Base-by-base conservation (phyloP, 495 filamentous ascomycete species). In the Achaetomiella virescens region DNA sequence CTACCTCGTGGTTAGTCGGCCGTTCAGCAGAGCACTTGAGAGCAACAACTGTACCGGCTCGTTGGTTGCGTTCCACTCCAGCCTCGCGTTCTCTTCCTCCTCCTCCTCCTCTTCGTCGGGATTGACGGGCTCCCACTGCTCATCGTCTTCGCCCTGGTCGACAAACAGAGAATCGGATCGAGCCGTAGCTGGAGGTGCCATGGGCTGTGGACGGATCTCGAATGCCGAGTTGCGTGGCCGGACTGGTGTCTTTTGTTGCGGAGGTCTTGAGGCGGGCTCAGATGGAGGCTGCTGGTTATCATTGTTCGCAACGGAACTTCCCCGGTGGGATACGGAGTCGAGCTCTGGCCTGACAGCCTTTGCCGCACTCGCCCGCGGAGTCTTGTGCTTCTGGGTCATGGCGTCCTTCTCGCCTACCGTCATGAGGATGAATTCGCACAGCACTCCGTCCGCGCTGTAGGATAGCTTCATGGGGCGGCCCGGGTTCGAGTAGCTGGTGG, bases 361-460 rank as follows among this genome's bases (percentile, higher is more conserved):
- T 17, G 64, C 52, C 6, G 55, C 57, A 33, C 66, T 76, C 12
- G 57, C 48, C 15, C 64, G 66, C 6, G 64, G 52, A 52, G 66
- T 74, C 56, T 77, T 76, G 46, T 67, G 64, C 61, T 72, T 77
- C 31, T 68, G 71, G 15, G 61, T 61, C 9, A 67, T 59, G 48
- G 68, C 70, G 31, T 75, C 73, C 58, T 80, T 80, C 54, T 95
- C 89, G n/a, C 91, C 90, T 29, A 87, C 82, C 10, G 93, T 98
- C 91, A 96, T 97, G 42, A 98, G 70, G 15, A 92, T 92, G 64
- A 95, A 97, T 52, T 96, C 89, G 56, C 86, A 88, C 44, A 80
- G 71, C 51, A 97, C 75, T 15, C 91, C 93, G 47, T 88, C 83
- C 24, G 72, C 72, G 8, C 76, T 75, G 66, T 97, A 97, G 29